Base-by-base conservation (phyloP, 1,284 basidiomycete species). In the Volvariella volvacea region DNA sequence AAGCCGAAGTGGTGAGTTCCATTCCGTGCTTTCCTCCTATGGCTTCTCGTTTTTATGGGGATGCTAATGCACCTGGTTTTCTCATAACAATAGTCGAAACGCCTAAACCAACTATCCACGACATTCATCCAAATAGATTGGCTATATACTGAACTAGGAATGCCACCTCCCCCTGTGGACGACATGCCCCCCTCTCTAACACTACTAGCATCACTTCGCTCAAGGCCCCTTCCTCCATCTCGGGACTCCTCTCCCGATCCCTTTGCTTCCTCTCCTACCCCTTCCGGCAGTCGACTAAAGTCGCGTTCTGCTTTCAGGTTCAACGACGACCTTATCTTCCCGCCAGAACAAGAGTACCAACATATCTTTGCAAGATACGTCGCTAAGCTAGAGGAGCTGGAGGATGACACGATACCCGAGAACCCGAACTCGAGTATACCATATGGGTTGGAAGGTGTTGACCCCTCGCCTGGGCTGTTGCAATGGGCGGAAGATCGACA, bases 61-160 rank as follows among this genome's bases (percentile, higher is more conserved):
- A 34, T 36, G n/a, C 15, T 16, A n/a, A n/a, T n/a, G n/a, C n/a
- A n/a, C n/a, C n/a, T n/a, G n/a, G n/a, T n/a, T n/a, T 30, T 39
- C 42, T 44, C 32, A n/a, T n/a, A n/a, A n/a, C n/a, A n/a, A 4
- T 52, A 88, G 87, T 63, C 70, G 30, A 86, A 83, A 58, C 80
- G 89, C 28, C 67, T 86, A 22, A 65, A 71, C 36, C 71, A 81
- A 43, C 67, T 92, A n/a, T 76, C 78, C 1, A 62, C 67, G 6
- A 70, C 74, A 22, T 77, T 90, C 48, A 60, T 80, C 14, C 82
- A 89, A 47, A 81, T 91, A 28, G 83, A 88, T 55, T 87, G 81
- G 75, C 64, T 91, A n/a, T 76, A 89, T 54, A 72, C 76, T 16
- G 88, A 91, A 59, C 73, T 92, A 2, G 88, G 85, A 15, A 77